Base-by-base conservation (phyloP, 1,284 basidiomycete species). In the Leccinum solheimii region DNA sequence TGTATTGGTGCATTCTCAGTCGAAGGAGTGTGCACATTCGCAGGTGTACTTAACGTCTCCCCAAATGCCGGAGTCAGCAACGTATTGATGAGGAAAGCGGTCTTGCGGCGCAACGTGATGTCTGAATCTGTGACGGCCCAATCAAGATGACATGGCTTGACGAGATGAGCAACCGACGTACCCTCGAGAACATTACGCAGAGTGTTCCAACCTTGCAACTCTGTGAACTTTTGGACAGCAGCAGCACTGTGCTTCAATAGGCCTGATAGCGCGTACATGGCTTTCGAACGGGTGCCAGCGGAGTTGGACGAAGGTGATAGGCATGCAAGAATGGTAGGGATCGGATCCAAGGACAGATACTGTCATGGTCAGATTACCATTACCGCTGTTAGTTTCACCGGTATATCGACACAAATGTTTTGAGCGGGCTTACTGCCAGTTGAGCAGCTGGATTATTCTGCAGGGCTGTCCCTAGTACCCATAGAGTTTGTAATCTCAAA, bases 371-470 rank as follows among this genome's bases (percentile, higher is more conserved):
- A 45, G 43, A 26, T 26, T 26, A 26, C 26, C 26, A 59, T 5
- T 38, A 9, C 3, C 0, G 8, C 38, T 11, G 50, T 61, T 48
- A 65, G 49, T 21, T 61, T 64, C 40, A 8, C 34, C 23, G 26
- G 40, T 32, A 57, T 5, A 45, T 13, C 14, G 13, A 23, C 10
- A 13, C 3, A 36, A 38, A 10, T 38, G 6, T 40, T 10, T 21
- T 45, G 11, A 45, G 11, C 7, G 19, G 9, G 83, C 90, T 69
- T 70, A 97, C 93, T 1, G 90, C 86, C 55, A 86, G 83, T 72
- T 98, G 97, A 0, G 95, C 95, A 58, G 90, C 84, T 5, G 94
- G 91, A 69, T 98, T 99, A 75, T 99, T 98, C 75, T 98, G 96
- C 2, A 97, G 78, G 0, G 97, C 95, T 0, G 97, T 98, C 5